phyloP scores from a whole-genome alignment of 495 filamentous ascomycete genomes.

The Staphylotrichum longicolle region DNA sequence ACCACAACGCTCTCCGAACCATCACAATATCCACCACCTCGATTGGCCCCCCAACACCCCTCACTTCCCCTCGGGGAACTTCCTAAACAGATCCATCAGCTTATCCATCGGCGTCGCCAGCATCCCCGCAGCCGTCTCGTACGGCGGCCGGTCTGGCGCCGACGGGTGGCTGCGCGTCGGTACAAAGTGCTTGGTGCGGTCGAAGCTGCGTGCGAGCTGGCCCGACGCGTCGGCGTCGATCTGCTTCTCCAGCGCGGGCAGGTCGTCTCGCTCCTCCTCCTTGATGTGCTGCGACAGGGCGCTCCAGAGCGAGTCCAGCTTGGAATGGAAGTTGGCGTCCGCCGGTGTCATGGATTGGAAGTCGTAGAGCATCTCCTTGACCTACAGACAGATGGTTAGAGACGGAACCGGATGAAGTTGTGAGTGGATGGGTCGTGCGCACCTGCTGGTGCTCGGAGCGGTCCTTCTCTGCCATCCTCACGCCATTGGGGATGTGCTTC shows the following conservation, averaged over 20 bases:
- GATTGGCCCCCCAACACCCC: not conserved
- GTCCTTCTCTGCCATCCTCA: slow-evolving; percentile 57
- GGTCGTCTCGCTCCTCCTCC: slow-evolving; percentile 58
- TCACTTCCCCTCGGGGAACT: slow-evolving; percentile 39
- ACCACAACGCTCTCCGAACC: no score
- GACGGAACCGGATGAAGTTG: no score
- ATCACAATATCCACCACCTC: no score
- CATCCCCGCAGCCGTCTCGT: slow-evolving; percentile 50
- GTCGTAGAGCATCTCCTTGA: slow-evolving; percentile 59
- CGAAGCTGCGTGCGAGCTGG: slow-evolving; percentile 52
- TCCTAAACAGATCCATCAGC: slow-evolving; percentile 48
- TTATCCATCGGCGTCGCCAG: slow-evolving; percentile 54
- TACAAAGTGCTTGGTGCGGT: slow-evolving; percentile 59
- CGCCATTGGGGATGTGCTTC: slow-evolving; percentile 50
- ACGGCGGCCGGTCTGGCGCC: slow-evolving; percentile 51
- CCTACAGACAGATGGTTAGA: slow-evolving; percentile 34
- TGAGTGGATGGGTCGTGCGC: not conserved
- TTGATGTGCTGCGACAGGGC: slow-evolving; percentile 57
- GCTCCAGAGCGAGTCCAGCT: slow-evolving; percentile 52
- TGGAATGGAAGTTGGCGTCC: slow-evolving; percentile 50
- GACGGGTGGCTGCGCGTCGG: slow-evolving; percentile 57
- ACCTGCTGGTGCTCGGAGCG: slow-evolving; percentile 58
- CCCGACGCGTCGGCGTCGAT: slow-evolving; percentile 42
- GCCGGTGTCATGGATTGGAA: slow-evolving; percentile 57
- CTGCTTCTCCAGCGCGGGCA: slow-evolving; percentile 53